Evolutionary conservation across 163 green algal species (phyloP).

Genomic region (Chlorella variabilis): DNA sequence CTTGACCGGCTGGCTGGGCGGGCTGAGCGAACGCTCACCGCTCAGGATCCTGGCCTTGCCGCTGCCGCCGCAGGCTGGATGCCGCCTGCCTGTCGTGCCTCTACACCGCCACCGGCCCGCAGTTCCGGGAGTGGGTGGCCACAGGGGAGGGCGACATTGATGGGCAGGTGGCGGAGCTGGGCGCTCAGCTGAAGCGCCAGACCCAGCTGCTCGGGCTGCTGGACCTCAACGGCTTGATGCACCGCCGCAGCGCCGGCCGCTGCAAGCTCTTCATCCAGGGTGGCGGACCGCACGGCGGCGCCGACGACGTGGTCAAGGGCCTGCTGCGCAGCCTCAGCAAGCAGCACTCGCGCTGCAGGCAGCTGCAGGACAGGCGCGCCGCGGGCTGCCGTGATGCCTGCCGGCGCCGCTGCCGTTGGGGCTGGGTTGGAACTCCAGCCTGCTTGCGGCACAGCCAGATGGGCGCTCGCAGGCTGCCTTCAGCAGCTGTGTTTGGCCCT

Average conservation of each 20-base stretch:
- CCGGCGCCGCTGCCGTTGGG: too few relatives aligned
- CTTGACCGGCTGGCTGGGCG: too few relatives aligned
- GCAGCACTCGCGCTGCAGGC: neutral
- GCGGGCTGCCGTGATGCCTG: too few relatives aligned
- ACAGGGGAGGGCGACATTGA: constrained; percentile 19
- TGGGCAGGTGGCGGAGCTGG: neutral
- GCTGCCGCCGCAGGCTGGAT: constrained; percentile 10
- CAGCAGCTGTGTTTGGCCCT: too few relatives aligned
- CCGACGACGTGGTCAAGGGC: neutral
- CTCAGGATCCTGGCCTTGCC: too few relatives aligned
- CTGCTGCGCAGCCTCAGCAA: neutral
- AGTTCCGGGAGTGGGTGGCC: neutral
- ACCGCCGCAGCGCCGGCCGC: neutral
- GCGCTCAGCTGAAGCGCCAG: neutral
- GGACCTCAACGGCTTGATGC: neutral
- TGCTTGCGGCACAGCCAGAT: too few relatives aligned
- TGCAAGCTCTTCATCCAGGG: neutral
- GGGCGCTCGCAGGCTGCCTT: too few relatives aligned
- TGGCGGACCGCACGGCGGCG: neutral
- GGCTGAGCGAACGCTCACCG: too few relatives aligned
- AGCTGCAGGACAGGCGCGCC: constrained; percentile 8
- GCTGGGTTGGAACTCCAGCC: too few relatives aligned
- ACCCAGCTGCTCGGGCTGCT: constrained; percentile 1
- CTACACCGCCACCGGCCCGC: neutral
- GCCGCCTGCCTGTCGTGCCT: neutral